A percentile compares a stretch with the other conserved stretches of the same genome.
Evolutionary conservation across 352 stramenopile genomes (phyloP).

Genomic region (Pythium coloratum): DNA sequence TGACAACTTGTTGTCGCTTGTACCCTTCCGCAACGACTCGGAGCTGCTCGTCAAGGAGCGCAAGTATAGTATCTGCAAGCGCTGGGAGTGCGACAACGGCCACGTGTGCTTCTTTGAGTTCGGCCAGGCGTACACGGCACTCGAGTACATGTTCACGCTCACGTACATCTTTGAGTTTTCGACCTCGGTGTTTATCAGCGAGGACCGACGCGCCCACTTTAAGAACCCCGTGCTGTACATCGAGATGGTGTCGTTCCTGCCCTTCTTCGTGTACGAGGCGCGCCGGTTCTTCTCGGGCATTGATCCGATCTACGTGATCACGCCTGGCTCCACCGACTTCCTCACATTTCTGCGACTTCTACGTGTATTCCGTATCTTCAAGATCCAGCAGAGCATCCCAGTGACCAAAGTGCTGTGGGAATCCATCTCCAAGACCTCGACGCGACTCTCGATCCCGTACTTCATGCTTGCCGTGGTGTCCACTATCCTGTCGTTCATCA

Average conservation of each 20-base stretch:
- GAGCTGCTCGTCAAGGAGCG: constrained; percentile 40
- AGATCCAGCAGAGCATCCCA: constrained; percentile 78
- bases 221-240: constrained; percentile 68
- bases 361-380: constrained; percentile 70
- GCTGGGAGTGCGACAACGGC: constrained; percentile 73
- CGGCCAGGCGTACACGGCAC: constrained; percentile 41
- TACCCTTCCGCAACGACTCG: constrained; percentile 52
- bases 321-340: constrained; percentile 57
- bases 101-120: constrained; percentile 78
- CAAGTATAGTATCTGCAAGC: constrained; percentile 60
- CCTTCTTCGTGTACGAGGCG: constrained; percentile 64
- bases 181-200: constrained; percentile 37
- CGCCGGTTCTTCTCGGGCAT: constrained; percentile 34
- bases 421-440: constrained; percentile 81
- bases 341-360: constrained; percentile 61
- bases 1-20: constrained; percentile 21
- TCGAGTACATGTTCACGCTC: constrained; percentile 73
- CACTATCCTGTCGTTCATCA: constrained; percentile 75
- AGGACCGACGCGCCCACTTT: constrained; percentile 47
- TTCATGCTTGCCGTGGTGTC: constrained; percentile 79
- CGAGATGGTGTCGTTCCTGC: constrained; percentile 68
- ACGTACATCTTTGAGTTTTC: constrained; percentile 65
- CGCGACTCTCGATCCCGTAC: constrained; percentile 71
- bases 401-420: constrained; percentile 78
- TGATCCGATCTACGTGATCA: constrained; percentile 64